Percentiles rank a stretch among this genome's conserved stretches.
Evolutionary conservation across 108 stramenopile species (phyloP).

Genomic region (Fistulifera pelliculosa): DNA sequence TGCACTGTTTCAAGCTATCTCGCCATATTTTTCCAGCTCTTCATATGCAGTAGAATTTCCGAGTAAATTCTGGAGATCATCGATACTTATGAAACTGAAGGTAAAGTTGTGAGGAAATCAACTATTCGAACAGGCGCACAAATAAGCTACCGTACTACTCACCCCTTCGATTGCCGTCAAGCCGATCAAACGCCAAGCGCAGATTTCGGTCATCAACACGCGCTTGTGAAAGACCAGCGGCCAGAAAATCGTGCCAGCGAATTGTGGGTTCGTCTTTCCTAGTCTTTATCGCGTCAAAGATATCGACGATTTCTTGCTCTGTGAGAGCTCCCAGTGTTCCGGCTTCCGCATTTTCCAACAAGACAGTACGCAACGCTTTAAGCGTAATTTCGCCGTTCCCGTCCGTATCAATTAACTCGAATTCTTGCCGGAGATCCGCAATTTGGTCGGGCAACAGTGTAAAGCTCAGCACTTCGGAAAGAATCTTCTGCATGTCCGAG

Average conservation of each 20-base stretch:
- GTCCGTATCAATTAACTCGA: conserved; percentile 70
- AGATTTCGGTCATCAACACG: conserved; percentile 76
- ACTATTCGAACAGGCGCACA: not conserved
- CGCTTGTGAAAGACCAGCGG: conserved; percentile 73
- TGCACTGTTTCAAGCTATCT: conserved; percentile 29
- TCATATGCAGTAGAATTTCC: conserved; percentile 37
- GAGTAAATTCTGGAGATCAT: conserved; percentile 66
- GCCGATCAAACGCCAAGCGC: conserved; percentile 67
- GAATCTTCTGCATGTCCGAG: conserved; percentile 67
- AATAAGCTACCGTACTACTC: conserved; percentile 6
- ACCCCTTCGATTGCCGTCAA: conserved; percentile 71
- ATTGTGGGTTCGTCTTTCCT: conserved; percentile 52
- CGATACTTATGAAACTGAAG: conserved; percentile 56
- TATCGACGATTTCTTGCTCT: conserved; percentile 62
- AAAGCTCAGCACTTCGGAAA: conserved; percentile 76
- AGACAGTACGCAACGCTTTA: conserved; percentile 44
- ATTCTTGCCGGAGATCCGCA: conserved; percentile 54
- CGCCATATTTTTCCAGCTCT: conserved; percentile 49
- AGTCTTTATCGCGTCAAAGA: conserved; percentile 63
- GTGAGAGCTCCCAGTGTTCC: conserved; percentile 55
- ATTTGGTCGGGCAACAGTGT: conserved; percentile 80
- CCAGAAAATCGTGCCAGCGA: conserved; percentile 83
- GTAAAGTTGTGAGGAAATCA: not conserved
- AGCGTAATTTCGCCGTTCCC: conserved; percentile 71
- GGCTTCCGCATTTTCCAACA: conserved; percentile 49